Conservation (phyloP, 2,329 filamentous ascomycete genomes). For the Sclerotinia sclerotiorum region DNA sequence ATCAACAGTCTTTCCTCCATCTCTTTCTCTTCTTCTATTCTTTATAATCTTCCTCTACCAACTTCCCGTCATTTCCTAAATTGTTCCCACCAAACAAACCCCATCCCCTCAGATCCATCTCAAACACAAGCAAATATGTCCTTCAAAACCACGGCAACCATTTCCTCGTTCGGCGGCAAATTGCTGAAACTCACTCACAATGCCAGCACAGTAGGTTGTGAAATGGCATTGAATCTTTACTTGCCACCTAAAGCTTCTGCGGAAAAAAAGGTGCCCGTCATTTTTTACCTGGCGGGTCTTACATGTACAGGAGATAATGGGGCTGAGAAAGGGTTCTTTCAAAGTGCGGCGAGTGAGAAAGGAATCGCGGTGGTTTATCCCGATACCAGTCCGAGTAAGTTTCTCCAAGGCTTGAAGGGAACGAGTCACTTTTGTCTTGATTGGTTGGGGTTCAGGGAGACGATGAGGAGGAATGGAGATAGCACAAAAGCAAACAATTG, state of each 20-base stretch:
- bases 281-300: slow-evolving; percentile 91
- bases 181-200: slow-evolving; percentile 91
- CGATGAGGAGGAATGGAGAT: neutral
- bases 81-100: neutral
- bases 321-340: slow-evolving; percentile 85
- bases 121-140: slow-evolving; percentile 56
- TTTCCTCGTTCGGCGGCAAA: slow-evolving; percentile 89
- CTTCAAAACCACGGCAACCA: slow-evolving; percentile 86
- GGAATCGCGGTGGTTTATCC: slow-evolving; percentile 93
- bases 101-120: too few relatives aligned
- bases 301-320: slow-evolving; percentile 92
- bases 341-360: slow-evolving; percentile 73
- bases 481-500: neutral
- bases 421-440: neutral
- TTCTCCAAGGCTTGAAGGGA: neutral
- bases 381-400: slow-evolving; percentile 84
- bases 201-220: slow-evolving; percentile 73
- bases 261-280: slow-evolving; percentile 63
- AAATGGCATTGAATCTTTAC: slow-evolving; percentile 93
- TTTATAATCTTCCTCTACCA: neutral
- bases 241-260: slow-evolving; percentile 68
- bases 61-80: neutral
- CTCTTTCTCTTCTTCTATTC: neutral
- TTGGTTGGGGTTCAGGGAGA: neutral
- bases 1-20: neutral